These are phyloP conservation scores for Pythium biforme DNA, from an alignment of 352 stramenopile species.

Conservation along the genomic window DNA sequence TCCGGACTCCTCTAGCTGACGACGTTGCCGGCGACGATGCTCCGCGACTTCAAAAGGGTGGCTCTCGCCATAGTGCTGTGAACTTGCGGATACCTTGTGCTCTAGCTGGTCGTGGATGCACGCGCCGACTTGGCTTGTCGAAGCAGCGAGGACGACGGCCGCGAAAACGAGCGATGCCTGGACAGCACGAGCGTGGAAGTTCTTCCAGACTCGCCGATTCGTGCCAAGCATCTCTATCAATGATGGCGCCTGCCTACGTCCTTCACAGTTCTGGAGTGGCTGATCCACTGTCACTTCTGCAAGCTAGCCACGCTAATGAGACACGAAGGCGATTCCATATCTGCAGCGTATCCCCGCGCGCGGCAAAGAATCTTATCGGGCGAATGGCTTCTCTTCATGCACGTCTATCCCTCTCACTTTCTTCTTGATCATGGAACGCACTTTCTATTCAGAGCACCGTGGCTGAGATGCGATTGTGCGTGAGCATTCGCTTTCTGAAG, in stretches of 20 bases:
- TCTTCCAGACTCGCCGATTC: not conserved
- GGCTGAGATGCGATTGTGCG: conserved; percentile 17
- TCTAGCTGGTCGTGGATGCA: conserved; percentile 33
- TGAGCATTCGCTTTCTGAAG: not conserved
- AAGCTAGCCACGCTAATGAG: not conserved
- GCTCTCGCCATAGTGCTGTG: conserved; percentile 20
- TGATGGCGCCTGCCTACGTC: not conserved
- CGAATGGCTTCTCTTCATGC: not conserved
- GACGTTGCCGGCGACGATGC: conserved; percentile 6
- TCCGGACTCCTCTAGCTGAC: not conserved
- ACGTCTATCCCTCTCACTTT: not conserved
- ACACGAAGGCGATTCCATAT: not conserved
- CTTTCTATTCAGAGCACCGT: conserved; percentile 11
- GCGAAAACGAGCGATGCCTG: not conserved
- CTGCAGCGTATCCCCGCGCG: not conserved
- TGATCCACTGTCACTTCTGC: not conserved
- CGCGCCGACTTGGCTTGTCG: not conserved
- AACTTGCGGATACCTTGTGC: conserved; percentile 8
- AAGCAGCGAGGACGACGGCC: not conserved
- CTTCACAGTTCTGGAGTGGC: not conserved
- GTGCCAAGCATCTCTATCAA: not conserved
- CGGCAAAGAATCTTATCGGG: not conserved
- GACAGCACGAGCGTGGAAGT: not conserved
- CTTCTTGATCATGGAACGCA: not conserved
- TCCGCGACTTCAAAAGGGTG: conserved; percentile 28